These are phyloP conservation scores for Arxiozyma bovina DNA, from an alignment of 1,139 yeast genomes.

Conservation along the genomic window DNA sequence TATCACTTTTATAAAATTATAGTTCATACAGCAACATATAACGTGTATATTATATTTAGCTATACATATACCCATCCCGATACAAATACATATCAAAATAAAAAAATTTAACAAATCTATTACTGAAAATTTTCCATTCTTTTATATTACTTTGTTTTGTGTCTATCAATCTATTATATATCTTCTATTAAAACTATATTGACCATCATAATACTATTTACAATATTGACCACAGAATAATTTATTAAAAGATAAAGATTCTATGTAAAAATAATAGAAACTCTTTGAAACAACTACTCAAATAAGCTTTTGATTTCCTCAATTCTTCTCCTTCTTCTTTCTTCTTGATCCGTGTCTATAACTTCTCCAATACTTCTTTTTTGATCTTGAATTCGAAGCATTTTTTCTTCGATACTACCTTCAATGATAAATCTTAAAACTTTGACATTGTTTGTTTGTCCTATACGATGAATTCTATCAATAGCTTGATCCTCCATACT, in stretches of 20 bases:
- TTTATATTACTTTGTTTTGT: background rate
- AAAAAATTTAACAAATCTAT: background rate
- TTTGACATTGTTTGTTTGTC: constrained; percentile 65
- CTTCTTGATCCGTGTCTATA: constrained; percentile 71
- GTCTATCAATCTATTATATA: background rate
- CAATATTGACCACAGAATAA: no score
- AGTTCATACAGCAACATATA: no score
- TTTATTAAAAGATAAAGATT: background rate
- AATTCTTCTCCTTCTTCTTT: constrained; percentile 59
- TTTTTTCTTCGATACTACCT: constrained; percentile 81
- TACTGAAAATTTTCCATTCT: background rate
- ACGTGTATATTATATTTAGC: no score
- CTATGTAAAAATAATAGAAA: background rate
- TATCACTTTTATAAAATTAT: no score
- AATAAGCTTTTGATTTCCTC: constrained; percentile 77
- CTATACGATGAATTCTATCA: constrained; percentile 87
- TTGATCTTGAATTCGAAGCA: constrained; percentile 79
- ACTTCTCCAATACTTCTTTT: constrained; percentile 82
- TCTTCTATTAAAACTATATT: background rate
- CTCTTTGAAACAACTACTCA: constrained; percentile 30
- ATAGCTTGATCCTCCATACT: constrained; percentile 93
- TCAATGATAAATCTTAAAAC: constrained; percentile 76
- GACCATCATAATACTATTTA: no score
- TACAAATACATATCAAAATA: no score
- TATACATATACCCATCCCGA: background rate